Base-by-base conservation (phyloP, 495 filamentous ascomycete genomes). In the Penicillium alfredii region DNA sequence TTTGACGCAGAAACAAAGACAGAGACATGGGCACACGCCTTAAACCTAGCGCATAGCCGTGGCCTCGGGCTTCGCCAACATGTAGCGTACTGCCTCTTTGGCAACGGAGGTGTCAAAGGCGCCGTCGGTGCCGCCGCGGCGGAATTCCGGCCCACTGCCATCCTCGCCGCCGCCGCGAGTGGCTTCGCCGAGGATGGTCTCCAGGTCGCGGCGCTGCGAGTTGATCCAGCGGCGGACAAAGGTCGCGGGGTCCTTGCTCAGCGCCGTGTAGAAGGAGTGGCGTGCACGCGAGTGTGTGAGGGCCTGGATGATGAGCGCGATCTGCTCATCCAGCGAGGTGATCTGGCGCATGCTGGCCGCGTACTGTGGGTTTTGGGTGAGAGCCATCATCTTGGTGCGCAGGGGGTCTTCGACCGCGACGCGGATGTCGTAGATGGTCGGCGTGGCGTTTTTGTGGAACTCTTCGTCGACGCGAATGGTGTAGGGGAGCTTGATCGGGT, bases 401-500 rank as follows among this genome's bases (percentile, higher is more conserved):
- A 93, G 71, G 1, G 88, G 86, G 60, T 93, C 84, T 48, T 88
- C 83, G n/a, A 93, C 72, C 16, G 79, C 73, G 44, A 97, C 84
- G 44, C 74, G 80, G 44, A 98, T 70, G 63, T 94, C 90, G 69
- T 94, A 94, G 58, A 95, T 70, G 17, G 86, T 94, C 1, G 81
- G 82, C 18, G 62, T 58, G 7, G 70, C 58, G 19, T 64, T 45
- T 28, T 62, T 60, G 68, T 92, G 82, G 64, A 87, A 92, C 8
- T 82, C 77, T 52, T 84, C 77, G 59, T 97, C 92, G 27, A 93
- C 82, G 49, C 93, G 89, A 60, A 97, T 93, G 23, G 88, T 97
- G 67, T 96, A 98, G 18, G 76, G 71, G 14, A 97, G 77, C 44
- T 83, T 79, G 55, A 96, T 74, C 0, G 92, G 92, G 4, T 88